These are phyloP conservation scores for Bathelium albidoporum DNA, from an alignment of 495 filamentous ascomycete genomes.

Conservation along the genomic window DNA sequence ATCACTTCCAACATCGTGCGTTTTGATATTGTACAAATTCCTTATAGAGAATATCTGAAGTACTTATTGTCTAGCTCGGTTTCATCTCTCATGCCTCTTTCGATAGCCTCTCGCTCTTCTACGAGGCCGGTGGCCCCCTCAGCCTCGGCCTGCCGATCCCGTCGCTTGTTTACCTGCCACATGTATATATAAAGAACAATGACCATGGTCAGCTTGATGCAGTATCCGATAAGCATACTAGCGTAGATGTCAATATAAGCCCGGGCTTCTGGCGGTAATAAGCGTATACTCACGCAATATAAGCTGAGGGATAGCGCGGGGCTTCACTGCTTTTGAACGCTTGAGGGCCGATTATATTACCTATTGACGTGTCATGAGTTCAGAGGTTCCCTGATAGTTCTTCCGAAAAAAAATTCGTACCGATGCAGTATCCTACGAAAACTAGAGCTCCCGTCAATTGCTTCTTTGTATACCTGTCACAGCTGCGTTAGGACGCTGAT, in stretches of 20 bases:
- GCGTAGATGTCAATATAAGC: neutral
- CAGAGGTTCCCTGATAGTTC: neutral
- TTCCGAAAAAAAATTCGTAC: constrained; percentile 21
- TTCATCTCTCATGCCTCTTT: constrained; percentile 46
- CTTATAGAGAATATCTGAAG: constrained; percentile 43
- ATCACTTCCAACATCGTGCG: too few species aligned
- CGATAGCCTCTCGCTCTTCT: constrained; percentile 39
- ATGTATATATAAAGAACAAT: constrained; percentile 42
- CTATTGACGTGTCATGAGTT: neutral
- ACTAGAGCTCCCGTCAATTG: constrained; percentile 41
- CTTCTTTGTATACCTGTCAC: constrained; percentile 38
- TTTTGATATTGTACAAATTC: too few species aligned
- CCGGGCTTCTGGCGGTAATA: too few species aligned
- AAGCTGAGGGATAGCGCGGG: constrained; percentile 44
- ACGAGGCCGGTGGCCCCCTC: constrained; percentile 23
- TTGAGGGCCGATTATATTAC: constrained; percentile 5
- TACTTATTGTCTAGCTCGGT: constrained; percentile 48
- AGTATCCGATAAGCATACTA: constrained; percentile 44
- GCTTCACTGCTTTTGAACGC: constrained; percentile 42
- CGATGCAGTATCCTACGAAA: constrained; percentile 46
- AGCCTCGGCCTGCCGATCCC: constrained; percentile 37
- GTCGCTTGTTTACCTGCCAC: constrained; percentile 43
- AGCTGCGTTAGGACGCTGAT: neutral
- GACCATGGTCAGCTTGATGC: constrained; percentile 40
- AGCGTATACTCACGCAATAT: constrained; percentile 34